Conservation (phyloP, 2,329 filamentous ascomycete species). For the Fusarium goolgardi region DNA sequence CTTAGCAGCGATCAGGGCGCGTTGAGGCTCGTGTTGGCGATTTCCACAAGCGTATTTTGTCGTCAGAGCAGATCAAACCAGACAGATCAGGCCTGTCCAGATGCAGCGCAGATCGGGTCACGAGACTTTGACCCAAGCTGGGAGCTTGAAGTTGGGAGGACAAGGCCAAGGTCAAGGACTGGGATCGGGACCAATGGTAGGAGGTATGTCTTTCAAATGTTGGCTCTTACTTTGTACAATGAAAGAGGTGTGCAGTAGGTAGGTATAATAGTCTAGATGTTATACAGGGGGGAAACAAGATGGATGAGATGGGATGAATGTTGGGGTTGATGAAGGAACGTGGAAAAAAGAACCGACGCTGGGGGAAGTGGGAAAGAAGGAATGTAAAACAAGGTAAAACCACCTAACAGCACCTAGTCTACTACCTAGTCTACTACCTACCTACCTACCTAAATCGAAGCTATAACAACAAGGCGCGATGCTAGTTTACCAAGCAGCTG, state of each 20-base stretch:
- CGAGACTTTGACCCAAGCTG: constrained; percentile 33
- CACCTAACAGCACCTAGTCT: background rate
- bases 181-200: constrained; percentile 1
- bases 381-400: constrained; percentile 27
- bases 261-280: background rate
- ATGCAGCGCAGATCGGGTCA: constrained; percentile 29
- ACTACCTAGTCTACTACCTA: no score
- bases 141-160: constrained; percentile 26
- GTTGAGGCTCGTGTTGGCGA: constrained; percentile 39
- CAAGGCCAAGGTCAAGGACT: constrained; percentile 16
- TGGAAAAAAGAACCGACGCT: constrained; percentile 29
- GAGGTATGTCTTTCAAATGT: constrained; percentile 21
- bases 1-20: constrained; percentile 28
- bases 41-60: constrained; percentile 24
- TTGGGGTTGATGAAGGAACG: constrained; percentile 31
- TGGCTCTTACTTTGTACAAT: constrained; percentile 12
- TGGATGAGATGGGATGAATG: constrained; percentile 15
- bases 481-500: constrained; percentile 25
- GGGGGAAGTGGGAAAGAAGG: constrained; percentile 34
- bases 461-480: constrained; percentile 39
- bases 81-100: background rate
- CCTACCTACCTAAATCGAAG: constrained; percentile 9
- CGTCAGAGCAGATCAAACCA: background rate
- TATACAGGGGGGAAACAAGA: background rate
- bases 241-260: background rate